Conservation (phyloP, 2,329 filamentous ascomycete genomes). For the Cadophora gregata region DNA sequence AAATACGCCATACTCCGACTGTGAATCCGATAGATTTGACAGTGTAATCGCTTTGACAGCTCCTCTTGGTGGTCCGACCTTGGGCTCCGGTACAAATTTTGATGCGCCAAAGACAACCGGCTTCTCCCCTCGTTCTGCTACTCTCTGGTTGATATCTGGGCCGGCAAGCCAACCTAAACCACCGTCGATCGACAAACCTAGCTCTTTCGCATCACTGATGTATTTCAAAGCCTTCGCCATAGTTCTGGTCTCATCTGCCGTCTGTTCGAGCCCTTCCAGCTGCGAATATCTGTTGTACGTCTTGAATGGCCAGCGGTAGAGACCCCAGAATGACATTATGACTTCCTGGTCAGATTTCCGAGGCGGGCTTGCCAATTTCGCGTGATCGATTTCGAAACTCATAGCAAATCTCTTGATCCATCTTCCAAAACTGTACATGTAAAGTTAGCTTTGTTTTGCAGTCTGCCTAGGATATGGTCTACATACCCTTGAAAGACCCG, state of each 20-base stretch:
- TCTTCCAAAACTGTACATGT: slow-evolving; percentile 53
- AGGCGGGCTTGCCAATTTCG: slow-evolving; percentile 55
- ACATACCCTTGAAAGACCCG: slow-evolving; percentile 59
- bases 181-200: slow-evolving; percentile 71
- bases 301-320: slow-evolving; percentile 67
- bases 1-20: not conserved
- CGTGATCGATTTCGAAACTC: slow-evolving; percentile 70
- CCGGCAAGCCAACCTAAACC: slow-evolving; percentile 71
- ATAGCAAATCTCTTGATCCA: slow-evolving; percentile 69
- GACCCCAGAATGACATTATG: slow-evolving; percentile 65
- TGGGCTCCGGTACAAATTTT: slow-evolving; percentile 45
- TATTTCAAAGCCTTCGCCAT: slow-evolving; percentile 66
- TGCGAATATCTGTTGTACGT: slow-evolving; percentile 64
- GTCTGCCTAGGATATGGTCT: not conserved
- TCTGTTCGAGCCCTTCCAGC: slow-evolving; percentile 64
- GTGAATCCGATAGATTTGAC: not conserved
- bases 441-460: slow-evolving; percentile 15
- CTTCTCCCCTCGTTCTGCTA: slow-evolving; percentile 47
- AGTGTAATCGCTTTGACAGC: not conserved
- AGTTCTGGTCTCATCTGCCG: slow-evolving; percentile 65
- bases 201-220: slow-evolving; percentile 60
- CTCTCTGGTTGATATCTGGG: slow-evolving; percentile 59
- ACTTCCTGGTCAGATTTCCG: slow-evolving; percentile 61
- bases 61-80: not conserved
- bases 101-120: slow-evolving; percentile 54